Evolutionary conservation across 441 rosid genomes (phyloP), one percentile per base, ranked within the genome.

Genomic region (Codiaeum variegatum): DNA sequence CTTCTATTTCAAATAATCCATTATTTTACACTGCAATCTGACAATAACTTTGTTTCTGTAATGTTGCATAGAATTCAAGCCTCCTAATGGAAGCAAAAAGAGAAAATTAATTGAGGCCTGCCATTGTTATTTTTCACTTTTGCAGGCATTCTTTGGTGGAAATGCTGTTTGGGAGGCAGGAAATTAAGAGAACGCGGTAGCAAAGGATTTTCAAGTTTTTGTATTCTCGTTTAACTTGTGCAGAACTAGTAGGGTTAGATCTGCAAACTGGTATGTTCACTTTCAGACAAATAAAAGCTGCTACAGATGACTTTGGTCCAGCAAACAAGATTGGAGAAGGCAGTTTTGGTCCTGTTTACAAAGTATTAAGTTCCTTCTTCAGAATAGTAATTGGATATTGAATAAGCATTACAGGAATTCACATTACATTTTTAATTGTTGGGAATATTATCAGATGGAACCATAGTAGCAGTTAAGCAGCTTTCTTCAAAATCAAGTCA

Each of bases 401-500:
- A 46, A 46, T 4, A 13, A 46, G 19, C 19, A 46, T 13, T 13
- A 46, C 5, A 13, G 0, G 19, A 15, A 2, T 12, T 46, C 16
- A 46, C 51, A 13, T 13, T 16, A 46, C 16, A 16, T 55, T 32
- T 32, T 42, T 6, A 8, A 68, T 75, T 73, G 65, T 76, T 87
- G 91, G 92, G 93, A 59, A 79, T 73, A 61, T 40, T 88, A 19
- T 69, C 83, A 0, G 87, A 86, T 82, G 90, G 89, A 18, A 83
- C 85, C 0, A 67, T 70, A 6, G 78, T 90, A 52, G 93, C 91
- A 23, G 96, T 90, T 26, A 90, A 90, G 77, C 90, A 88, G 70
- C 86, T 90, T 3, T 90, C 92, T 52, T 85, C 95, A 19, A 88
- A 82, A 73, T 90, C 95, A 21, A 64, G 74, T 76, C 95, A 90